These are phyloP conservation scores for Corinectria fuckeliana DNA, from an alignment of 2,329 filamentous ascomycete species.

Conservation along the genomic window DNA sequence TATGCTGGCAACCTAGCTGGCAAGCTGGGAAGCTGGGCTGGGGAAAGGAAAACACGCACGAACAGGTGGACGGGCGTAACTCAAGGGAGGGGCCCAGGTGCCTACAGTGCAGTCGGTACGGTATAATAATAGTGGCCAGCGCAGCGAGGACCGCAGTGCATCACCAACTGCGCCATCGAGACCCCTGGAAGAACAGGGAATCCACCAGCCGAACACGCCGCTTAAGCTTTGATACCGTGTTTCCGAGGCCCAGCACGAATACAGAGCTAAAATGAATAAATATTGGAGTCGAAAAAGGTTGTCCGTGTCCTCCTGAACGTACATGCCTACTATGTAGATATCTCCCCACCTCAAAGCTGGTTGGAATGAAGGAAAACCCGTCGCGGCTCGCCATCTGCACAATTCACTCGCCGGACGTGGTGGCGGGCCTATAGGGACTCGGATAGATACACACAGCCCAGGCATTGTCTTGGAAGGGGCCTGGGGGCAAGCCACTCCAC, in stretches of 20 bases:
- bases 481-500: not conserved
- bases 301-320: too few relatives aligned
- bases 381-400: not conserved
- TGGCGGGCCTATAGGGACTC: too few relatives aligned
- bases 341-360: not conserved
- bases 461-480: too few relatives aligned
- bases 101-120: constrained; percentile 7
- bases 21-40: constrained; percentile 35
- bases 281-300: not conserved
- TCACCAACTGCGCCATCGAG: constrained; percentile 18
- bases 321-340: too few relatives aligned
- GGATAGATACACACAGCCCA: too few relatives aligned
- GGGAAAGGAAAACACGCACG: constrained; percentile 30
- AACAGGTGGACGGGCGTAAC: not conserved
- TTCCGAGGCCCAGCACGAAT: not conserved
- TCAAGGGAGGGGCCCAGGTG: not conserved
- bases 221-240: not conserved
- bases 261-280: not conserved
- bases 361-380: constrained; percentile 1
- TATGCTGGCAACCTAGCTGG: too few relatives aligned
- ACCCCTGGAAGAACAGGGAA: not conserved
- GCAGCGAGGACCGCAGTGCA: constrained; percentile 21
- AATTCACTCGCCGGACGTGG: not conserved
- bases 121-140: not conserved
- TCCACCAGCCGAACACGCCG: not conserved